Conservation (phyloP, 2,329 filamentous ascomycete genomes). For the Hypoxylon sp. region DNA sequence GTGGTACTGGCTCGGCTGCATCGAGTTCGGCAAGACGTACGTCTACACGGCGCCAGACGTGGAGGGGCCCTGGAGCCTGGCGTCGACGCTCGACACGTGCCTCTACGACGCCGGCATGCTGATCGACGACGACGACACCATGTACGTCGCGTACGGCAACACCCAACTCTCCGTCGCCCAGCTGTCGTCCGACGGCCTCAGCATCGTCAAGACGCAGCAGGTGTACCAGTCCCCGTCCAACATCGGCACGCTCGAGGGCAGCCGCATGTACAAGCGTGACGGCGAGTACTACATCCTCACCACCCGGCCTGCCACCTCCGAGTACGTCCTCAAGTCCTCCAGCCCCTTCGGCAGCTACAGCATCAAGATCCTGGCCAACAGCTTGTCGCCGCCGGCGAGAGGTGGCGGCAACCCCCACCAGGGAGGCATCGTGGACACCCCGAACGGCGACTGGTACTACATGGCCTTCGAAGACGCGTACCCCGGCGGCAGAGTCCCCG, state of each 20-base stretch:
- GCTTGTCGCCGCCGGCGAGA: constrained; percentile 52
- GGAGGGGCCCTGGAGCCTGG: constrained; percentile 54
- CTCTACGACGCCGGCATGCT: constrained; percentile 67
- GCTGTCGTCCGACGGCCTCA: constrained; percentile 57
- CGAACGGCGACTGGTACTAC: constrained; percentile 64
- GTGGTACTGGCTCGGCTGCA: constrained; percentile 59
- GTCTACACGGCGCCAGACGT: constrained; percentile 58
- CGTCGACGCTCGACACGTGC: constrained; percentile 52
- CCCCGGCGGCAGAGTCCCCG: constrained; percentile 46
- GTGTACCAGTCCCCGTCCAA: constrained; percentile 44
- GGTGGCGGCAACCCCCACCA: constrained; percentile 60
- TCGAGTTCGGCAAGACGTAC: constrained; percentile 59
- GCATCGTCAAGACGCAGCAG: constrained; percentile 52
- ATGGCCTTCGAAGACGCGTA: constrained; percentile 55
- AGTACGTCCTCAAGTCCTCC: constrained; percentile 58
- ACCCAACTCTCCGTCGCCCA: constrained; percentile 58
- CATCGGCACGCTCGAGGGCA: constrained; percentile 35
- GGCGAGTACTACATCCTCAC: constrained; percentile 63
- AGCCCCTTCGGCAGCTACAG: constrained; percentile 63
- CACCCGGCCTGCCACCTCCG: constrained; percentile 54
- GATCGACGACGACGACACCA: constrained; percentile 66
- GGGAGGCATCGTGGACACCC: constrained; percentile 62
- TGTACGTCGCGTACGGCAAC: constrained; percentile 65
- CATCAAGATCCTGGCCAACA: constrained; percentile 52
- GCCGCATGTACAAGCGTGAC: constrained; percentile 66